These are phyloP conservation scores for Senna tora DNA, from an alignment of 306 rosid genomes.

Conservation along the genomic window DNA sequence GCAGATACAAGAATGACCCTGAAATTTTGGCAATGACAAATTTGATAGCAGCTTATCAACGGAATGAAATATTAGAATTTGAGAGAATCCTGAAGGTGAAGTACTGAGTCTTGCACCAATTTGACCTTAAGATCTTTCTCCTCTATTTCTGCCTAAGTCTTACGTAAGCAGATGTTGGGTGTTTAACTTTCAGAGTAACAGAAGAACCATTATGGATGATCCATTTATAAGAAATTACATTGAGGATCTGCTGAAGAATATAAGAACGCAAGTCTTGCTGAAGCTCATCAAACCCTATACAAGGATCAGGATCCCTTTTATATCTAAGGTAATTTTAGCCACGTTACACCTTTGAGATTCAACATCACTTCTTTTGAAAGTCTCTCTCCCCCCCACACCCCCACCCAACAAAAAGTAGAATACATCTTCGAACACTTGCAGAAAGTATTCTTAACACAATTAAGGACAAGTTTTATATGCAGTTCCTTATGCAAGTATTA, in stretches of 20 bases:
- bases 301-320: slow-evolving; percentile 93
- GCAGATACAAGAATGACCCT: slow-evolving; percentile 95
- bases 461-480: no score
- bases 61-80: slow-evolving; percentile 94
- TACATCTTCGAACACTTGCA: slow-evolving; percentile 2
- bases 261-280: slow-evolving; percentile 95
- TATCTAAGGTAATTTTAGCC: slow-evolving; percentile 72
- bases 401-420: background rate
- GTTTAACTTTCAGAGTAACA: slow-evolving; percentile 59
- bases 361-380: background rate
- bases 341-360: background rate
- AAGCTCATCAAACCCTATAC: slow-evolving; percentile 98
- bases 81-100: slow-evolving; percentile 93
- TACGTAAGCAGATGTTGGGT: slow-evolving; percentile 33
- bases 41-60: slow-evolving; percentile 94
- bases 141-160: slow-evolving; percentile 29
- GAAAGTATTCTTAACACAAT: background rate
- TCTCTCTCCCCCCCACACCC: background rate
- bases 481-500: no score
- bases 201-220: slow-evolving; percentile 97
- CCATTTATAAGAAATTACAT: slow-evolving; percentile 93
- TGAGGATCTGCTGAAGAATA: slow-evolving; percentile 95
- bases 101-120: background rate
- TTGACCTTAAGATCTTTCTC: slow-evolving; percentile 24
- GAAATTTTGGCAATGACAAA: slow-evolving; percentile 99